These are phyloP conservation scores for Heterobasidion occidentale DNA, from an alignment of 1,284 basidiomycete species.

Conservation along the genomic window DNA sequence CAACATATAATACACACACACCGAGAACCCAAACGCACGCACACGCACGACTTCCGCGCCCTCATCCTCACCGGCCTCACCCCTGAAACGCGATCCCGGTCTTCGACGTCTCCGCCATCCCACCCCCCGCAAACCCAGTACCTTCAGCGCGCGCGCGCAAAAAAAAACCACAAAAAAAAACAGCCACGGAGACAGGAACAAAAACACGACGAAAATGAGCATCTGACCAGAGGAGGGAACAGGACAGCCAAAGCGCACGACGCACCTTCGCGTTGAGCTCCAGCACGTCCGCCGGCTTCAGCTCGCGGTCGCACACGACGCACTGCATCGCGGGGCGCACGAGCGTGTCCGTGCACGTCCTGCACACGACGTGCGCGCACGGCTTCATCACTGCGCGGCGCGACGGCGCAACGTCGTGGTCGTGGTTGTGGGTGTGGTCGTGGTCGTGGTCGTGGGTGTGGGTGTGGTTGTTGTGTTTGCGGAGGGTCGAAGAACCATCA, in stretches of 20 bases:
- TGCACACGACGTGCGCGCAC: constrained; percentile 84
- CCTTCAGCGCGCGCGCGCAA: constrained; percentile 26
- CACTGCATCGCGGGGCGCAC: constrained; percentile 72
- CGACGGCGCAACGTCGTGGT: not conserved
- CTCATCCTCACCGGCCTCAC: constrained; percentile 19
- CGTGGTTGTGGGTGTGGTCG: too few species aligned
- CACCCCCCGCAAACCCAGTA: constrained; percentile 85
- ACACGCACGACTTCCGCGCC: not conserved
- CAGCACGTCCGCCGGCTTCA: constrained; percentile 64
- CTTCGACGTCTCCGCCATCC: constrained; percentile 78
- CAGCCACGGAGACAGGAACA: too few species aligned
- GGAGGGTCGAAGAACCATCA: not conserved
- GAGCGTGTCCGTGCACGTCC: constrained; percentile 78
- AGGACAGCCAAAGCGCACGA: not conserved
- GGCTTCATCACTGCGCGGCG: constrained; percentile 53
- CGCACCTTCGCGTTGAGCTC: constrained; percentile 75
- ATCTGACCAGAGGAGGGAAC: not conserved
- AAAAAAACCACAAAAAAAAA: not conserved
- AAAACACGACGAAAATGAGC: too few species aligned
- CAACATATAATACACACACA: too few species aligned
- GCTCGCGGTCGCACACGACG: constrained; percentile 67
- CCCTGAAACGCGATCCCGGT: constrained; percentile 74
- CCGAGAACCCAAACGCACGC: too few species aligned
- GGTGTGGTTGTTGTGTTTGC: too few species aligned
- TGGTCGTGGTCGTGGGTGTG: too few species aligned